phyloP scores from a whole-genome alignment of 495 filamentous ascomycete species.

The Aspergillus saccharolyticus region DNA sequence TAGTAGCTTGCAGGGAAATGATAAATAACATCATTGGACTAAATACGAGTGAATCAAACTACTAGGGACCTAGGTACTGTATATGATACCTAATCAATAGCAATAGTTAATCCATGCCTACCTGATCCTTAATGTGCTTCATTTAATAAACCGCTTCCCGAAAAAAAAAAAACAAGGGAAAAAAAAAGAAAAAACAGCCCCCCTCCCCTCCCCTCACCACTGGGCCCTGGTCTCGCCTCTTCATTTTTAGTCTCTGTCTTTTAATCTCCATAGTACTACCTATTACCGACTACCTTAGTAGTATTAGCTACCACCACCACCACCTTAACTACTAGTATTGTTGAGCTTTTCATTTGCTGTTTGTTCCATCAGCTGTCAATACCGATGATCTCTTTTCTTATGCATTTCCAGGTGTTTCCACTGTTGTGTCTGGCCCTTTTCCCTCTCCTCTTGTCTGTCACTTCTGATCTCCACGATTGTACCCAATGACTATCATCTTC shows the following conservation, averaged over 20 bases:
- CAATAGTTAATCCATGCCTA: slow-evolving; percentile 3
- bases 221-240: slow-evolving; percentile 19
- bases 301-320: slow-evolving; percentile 3
- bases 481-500: slow-evolving; percentile 8
- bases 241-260: slow-evolving; percentile 11
- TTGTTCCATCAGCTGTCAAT: slow-evolving; percentile 25
- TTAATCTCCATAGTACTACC: neutral
- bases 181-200: slow-evolving; percentile 3
- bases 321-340: slow-evolving; percentile 13
- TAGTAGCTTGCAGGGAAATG: neutral
- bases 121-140: slow-evolving; percentile 5
- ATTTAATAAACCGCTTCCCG: slow-evolving; percentile 4
- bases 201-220: neutral
- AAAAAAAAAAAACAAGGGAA: slow-evolving; percentile 3
- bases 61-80: too few species aligned
- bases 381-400: slow-evolving; percentile 21
- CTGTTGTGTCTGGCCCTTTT: slow-evolving; percentile 13
- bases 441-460: slow-evolving; percentile 14
- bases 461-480: neutral
- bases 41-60: slow-evolving; percentile 2
- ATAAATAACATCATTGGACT: neutral
- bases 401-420: slow-evolving; percentile 22
- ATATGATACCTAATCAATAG: neutral
- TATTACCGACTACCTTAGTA: neutral
- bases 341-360: slow-evolving; percentile 23